Percentiles rank a stretch among this genome's conserved stretches.
phyloP scores from a whole-genome alignment of 192 early-diverging fungal genomes.

The Chytriomyces sp. region DNA sequence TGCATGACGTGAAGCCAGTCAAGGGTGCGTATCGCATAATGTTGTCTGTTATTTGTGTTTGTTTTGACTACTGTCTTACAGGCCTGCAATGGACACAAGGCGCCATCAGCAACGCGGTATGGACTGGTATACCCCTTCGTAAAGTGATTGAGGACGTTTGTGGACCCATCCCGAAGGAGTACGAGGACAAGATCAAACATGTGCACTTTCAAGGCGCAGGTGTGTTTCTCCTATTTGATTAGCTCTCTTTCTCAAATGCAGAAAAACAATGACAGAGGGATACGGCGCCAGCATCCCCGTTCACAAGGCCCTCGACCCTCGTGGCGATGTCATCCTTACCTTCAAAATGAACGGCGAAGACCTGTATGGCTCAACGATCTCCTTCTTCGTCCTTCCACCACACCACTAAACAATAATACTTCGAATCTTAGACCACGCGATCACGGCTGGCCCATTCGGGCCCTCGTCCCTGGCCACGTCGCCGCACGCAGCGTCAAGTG shows the following conservation, averaged over 20 bases:
- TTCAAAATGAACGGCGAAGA: conserved; percentile 64
- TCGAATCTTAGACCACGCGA: no score
- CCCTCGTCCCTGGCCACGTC: conserved; percentile 87
- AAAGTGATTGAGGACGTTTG: conserved; percentile 70
- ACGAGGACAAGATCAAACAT: conserved; percentile 64
- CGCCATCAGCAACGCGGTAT: conserved; percentile 77
- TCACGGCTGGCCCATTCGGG: conserved; percentile 85
- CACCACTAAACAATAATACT: no score
- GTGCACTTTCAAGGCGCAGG: conserved; percentile 38
- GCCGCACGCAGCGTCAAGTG: conserved; percentile 90
- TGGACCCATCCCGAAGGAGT: conserved; percentile 65
- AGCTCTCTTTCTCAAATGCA: neutral
- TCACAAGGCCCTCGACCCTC: conserved; percentile 62
- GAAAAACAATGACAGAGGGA: conserved; percentile 37
- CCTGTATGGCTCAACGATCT: no score
- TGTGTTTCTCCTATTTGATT: neutral
- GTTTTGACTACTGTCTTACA: neutral
- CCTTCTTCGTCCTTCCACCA: no score
- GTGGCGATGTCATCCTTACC: conserved; percentile 71
- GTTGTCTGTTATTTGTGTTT: neutral
- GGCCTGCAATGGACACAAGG: conserved; percentile 82
- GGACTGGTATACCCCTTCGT: conserved; percentile 74
- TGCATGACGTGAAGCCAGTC: conserved; percentile 72
- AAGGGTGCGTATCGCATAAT: conserved; percentile 35
- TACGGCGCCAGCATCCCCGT: conserved; percentile 73